Evolutionary conservation across 305 asterid genomes (phyloP), one percentile per base, ranked within the genome.

Genomic region (Ajuga reptans): DNA sequence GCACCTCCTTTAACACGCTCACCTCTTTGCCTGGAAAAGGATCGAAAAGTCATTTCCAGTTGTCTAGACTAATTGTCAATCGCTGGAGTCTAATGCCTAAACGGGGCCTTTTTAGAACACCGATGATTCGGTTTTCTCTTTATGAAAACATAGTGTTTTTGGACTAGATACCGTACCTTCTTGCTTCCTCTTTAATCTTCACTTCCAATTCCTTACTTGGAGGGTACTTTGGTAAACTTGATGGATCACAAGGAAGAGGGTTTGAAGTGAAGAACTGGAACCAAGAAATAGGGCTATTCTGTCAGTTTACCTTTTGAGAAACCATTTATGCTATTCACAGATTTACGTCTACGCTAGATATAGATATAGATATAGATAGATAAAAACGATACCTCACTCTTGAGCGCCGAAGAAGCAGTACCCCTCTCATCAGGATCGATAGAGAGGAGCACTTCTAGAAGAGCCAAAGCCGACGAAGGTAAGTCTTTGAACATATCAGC

Each of bases 171-270:
- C 18, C 15, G 51, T 79, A 84, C 97, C 86, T 85, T 83, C 78
- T 86, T 17, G 81, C 81, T 77, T 85, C 90, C 77, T 85, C 95
- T 66, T 82, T 84, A 46, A 77, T 68, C 79, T 79, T 88, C 51
- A 84, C 84, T 31, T 88, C 94, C 33, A 83, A 66, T 68, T 90
- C 95, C 82, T 90, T 90, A 71, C 95, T 79, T 53, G 95, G 95
- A 72, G 88, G 79, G 60, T 84, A 86, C 69, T 81, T 90, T 18
- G 96, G 93, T 66, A 90, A 82, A 54, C 70, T 80, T 60, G 89
- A 83, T 68, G 93, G 95, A 71, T 86, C 90, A 15, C 90, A 82
- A 4, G 97, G 94, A 58, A 82, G 87, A 77, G 97, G 97, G 54
- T 78, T 80, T 16, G 85, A 60, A 5, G 79, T 80, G 79, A 90